phyloP scores from a whole-genome alignment of 2,329 filamentous ascomycete genomes.

The Lasiodiplodia hormozganensis region DNA sequence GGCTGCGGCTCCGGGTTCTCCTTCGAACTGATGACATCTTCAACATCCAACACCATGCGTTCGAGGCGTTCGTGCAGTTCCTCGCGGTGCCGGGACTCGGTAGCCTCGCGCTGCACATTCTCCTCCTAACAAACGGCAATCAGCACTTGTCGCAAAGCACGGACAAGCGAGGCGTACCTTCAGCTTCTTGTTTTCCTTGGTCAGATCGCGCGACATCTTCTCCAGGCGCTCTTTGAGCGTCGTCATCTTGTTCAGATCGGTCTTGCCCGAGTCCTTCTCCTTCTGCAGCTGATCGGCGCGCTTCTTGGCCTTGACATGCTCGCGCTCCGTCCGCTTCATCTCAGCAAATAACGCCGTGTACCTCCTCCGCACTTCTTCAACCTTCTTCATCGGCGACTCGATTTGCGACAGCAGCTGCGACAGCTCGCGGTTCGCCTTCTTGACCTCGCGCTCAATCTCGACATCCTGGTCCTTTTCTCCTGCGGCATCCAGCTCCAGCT shows the following conservation, averaged over 20 bases:
- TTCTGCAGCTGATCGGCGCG: conserved; percentile 93
- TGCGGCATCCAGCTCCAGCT: conserved; percentile 90
- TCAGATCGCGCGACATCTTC: conserved; percentile 92
- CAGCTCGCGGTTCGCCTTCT: conserved; percentile 90
- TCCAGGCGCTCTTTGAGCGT: conserved; percentile 95
- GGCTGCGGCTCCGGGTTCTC: conserved; percentile 71
- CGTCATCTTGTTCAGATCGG: conserved; percentile 87
- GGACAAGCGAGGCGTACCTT: conserved; percentile 68
- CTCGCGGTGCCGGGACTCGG: conserved; percentile 79
- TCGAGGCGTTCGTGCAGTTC: conserved; percentile 87
- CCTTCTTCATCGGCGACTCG: conserved; percentile 89
- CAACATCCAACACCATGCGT: conserved; percentile 79
- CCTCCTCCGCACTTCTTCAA: conserved; percentile 87
- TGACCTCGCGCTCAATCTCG: conserved; percentile 95
- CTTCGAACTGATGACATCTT: conserved; percentile 87
- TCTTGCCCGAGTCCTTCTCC: conserved; percentile 88
- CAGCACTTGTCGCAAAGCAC: conserved; percentile 26
- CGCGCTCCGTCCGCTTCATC: conserved; percentile 94
- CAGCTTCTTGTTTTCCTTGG: conserved; percentile 96
- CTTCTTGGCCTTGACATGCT: conserved; percentile 96
- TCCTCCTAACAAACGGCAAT: conserved; percentile 68
- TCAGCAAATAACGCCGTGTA: conserved; percentile 91
- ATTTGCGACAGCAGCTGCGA: conserved; percentile 84
- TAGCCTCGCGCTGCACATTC: conserved; percentile 83
- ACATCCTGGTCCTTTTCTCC: conserved; percentile 94